Evolutionary conservation across 352 stramenopile species (phyloP).

Genomic region (Peronospora belbahrii): DNA sequence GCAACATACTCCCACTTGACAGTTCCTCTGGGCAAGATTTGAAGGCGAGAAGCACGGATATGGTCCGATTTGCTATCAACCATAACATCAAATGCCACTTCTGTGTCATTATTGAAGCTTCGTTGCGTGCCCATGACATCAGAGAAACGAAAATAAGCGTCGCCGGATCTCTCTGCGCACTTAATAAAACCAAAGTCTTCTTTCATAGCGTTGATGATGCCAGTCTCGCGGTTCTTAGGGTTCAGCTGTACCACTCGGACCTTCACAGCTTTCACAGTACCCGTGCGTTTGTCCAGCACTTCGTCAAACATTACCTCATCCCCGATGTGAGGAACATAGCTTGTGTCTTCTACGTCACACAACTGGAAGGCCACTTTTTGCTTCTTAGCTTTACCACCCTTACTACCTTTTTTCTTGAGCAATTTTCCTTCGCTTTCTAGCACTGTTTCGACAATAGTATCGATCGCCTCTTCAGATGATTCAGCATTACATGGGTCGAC

Average conservation of each 20-base stretch:
- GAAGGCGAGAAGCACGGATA: constrained; percentile 48
- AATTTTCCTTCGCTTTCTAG: constrained; percentile 19
- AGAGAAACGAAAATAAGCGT: constrained; percentile 73
- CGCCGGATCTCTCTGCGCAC: constrained; percentile 49
- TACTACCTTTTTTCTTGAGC: constrained; percentile 39
- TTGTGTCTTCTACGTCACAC: constrained; percentile 54
- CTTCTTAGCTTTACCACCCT: constrained; percentile 15
- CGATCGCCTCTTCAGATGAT: constrained; percentile 11
- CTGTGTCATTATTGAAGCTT: constrained; percentile 43
- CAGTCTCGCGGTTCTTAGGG: constrained; percentile 55
- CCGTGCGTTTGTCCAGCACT: constrained; percentile 60
- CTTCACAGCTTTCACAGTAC: constrained; percentile 49
- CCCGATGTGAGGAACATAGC: constrained; percentile 48
- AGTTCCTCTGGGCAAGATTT: constrained; percentile 45
- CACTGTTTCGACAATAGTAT: constrained; percentile 5
- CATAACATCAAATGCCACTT: constrained; percentile 67
- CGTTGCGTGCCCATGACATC: constrained; percentile 57
- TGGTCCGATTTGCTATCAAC: constrained; percentile 43
- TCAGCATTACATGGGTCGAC: constrained; percentile 3
- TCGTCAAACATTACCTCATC: constrained; percentile 65
- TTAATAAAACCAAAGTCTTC: constrained; percentile 84
- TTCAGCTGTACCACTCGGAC: constrained; percentile 56
- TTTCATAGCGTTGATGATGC: constrained; percentile 59
- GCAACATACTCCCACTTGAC: constrained; percentile 59
- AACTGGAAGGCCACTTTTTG: constrained; percentile 43